phyloP scores from a whole-genome alignment of 2,329 filamentous ascomycete genomes.

The Hymenoscyphus salicellus region DNA sequence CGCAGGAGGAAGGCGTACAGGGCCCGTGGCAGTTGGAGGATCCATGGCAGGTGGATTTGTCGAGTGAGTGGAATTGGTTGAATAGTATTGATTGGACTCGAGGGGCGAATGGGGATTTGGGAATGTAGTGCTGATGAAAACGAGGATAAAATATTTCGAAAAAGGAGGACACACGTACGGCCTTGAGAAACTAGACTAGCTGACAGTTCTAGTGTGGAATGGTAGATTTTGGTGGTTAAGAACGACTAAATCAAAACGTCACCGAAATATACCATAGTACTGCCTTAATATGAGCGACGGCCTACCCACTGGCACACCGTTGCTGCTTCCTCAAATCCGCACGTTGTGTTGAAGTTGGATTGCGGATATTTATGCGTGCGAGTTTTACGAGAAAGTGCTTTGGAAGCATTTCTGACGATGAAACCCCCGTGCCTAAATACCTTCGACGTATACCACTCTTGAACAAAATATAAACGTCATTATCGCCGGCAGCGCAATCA shows the following conservation, averaged over 20 bases:
- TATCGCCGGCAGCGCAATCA: neutral
- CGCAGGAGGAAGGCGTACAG: neutral
- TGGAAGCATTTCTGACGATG: neutral
- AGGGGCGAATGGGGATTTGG: slow-evolving; percentile 4
- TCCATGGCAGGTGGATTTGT: slow-evolving; percentile 4
- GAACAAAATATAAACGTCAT: neutral
- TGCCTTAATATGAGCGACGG: neutral
- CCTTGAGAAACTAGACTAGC: neutral
- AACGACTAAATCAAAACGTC: neutral
- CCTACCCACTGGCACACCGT: neutral
- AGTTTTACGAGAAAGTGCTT: neutral
- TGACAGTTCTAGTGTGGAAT: neutral
- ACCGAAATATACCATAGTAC: neutral
- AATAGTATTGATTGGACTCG: slow-evolving; percentile 25
- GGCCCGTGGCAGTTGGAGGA: neutral
- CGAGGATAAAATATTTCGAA: neutral
- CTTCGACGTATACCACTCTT: no score
- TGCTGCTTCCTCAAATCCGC: neutral
- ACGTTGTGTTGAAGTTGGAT: neutral
- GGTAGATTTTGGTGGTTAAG: neutral
- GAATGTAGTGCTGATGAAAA: neutral
- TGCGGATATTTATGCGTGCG: neutral
- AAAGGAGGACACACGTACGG: neutral
- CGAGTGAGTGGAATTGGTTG: slow-evolving; percentile 26
- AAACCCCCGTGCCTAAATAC: neutral